Evolutionary conservation across 495 filamentous ascomycete species (phyloP).

Genomic region (Xylaria castorea): DNA sequence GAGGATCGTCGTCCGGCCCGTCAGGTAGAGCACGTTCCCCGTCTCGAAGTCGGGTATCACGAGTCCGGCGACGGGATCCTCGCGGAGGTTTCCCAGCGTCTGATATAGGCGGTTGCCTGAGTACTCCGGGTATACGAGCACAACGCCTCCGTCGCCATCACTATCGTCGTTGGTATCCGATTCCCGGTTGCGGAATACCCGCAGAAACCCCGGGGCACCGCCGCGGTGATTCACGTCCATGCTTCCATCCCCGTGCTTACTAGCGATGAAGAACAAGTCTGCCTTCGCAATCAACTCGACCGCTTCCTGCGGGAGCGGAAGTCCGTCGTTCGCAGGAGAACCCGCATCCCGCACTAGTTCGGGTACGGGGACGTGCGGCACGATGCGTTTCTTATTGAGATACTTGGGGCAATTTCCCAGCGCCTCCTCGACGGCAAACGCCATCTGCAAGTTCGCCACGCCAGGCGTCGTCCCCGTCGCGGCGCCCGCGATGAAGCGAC

Average conservation of each 20-base stretch:
- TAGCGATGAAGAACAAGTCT: constrained; percentile 80
- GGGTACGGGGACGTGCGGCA: constrained; percentile 59
- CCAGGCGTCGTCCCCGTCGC: constrained; percentile 32
- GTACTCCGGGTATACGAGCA: constrained; percentile 78
- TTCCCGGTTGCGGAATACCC: constrained; percentile 63
- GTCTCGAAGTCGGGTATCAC: constrained; percentile 74
- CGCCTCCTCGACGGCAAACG: constrained; percentile 70
- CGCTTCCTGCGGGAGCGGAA: constrained; percentile 54
- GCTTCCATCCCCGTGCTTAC: constrained; percentile 60
- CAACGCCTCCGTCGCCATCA: constrained; percentile 32
- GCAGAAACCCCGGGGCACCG: constrained; percentile 74
- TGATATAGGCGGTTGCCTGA: constrained; percentile 85
- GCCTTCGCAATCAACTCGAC: constrained; percentile 66
- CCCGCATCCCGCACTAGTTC: constrained; percentile 47
- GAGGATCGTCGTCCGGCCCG: constrained; percentile 69
- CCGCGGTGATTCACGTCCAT: constrained; percentile 91
- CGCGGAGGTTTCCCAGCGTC: constrained; percentile 55
- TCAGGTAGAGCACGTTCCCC: constrained; percentile 72
- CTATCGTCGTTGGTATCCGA: neutral
- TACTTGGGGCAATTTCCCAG: constrained; percentile 88
- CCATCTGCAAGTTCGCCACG: constrained; percentile 66
- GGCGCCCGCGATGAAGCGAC: constrained; percentile 66
- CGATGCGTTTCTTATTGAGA: constrained; percentile 72
- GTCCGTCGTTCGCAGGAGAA: constrained; percentile 15
- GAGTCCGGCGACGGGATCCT: constrained; percentile 68